phyloP scores from a whole-genome alignment of 345 rosid species.

The Luvunga scandens region DNA sequence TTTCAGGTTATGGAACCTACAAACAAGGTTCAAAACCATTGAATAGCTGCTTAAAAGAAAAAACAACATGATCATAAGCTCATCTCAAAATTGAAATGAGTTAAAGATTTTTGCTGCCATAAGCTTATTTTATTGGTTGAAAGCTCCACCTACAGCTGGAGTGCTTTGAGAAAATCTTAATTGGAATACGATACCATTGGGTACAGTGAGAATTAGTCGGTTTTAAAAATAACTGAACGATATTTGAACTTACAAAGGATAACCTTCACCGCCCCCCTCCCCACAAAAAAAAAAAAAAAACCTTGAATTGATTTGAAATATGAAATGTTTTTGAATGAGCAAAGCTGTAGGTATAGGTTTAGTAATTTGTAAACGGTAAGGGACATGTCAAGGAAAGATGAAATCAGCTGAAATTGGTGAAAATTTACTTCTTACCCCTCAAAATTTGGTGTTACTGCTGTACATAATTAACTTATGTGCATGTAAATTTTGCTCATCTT shows the following conservation, averaged over 20 bases:
- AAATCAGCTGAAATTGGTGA: background rate
- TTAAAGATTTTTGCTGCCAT: background rate
- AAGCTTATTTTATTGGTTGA: background rate
- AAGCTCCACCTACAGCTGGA: background rate
- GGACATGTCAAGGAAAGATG: no score
- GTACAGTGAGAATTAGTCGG: background rate
- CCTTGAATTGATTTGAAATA: no score
- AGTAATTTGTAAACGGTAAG: no score
- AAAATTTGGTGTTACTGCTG: background rate
- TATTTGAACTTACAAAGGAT: background rate
- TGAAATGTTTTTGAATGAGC: no score
- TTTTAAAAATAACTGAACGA: background rate
- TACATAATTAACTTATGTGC: background rate
- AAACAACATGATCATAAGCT: background rate
- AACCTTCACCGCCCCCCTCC: no score
- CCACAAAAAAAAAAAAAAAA: no score
- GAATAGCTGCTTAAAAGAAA: background rate
- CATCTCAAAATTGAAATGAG: background rate
- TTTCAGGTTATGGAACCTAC: background rate
- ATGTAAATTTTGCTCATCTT: constrained; percentile 10
- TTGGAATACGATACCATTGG: background rate
- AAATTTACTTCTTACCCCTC: background rate
- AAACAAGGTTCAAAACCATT: background rate
- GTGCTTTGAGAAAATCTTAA: background rate
- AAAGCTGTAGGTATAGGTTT: no score